Evolutionary conservation across 495 filamentous ascomycete genomes (phyloP).

Genomic region (Neurospora sp.): DNA sequence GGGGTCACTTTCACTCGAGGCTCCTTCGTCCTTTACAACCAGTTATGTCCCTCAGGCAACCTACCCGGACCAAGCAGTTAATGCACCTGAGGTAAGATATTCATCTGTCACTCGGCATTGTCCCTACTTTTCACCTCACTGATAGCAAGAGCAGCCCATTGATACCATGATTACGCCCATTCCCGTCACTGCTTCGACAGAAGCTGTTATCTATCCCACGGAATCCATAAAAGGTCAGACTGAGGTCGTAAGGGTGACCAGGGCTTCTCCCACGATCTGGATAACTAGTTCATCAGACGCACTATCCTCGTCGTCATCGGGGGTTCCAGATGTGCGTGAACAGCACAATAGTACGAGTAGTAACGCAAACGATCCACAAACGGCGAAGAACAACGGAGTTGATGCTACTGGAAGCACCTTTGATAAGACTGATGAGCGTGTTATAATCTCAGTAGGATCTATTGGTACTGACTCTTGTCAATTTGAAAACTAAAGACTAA

Average conservation of each 20-base stretch:
- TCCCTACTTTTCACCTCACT: neutral
- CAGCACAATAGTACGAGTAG: neutral
- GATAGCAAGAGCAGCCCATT: neutral
- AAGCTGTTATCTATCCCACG: neutral
- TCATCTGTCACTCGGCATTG: neutral
- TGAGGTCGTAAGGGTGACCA: neutral
- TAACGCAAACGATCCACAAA: neutral
- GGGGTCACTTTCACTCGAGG: neutral
- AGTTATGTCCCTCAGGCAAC: neutral
- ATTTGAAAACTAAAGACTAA: neutral
- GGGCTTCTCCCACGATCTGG: neutral
- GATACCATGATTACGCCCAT: neutral
- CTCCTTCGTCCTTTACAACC: neutral
- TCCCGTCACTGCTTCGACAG: neutral
- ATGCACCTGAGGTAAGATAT: conserved; percentile 7
- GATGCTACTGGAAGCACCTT: conserved; percentile 10
- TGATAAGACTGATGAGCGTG: conserved; percentile 29
- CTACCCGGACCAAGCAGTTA: neutral
- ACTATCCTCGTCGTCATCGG: neutral
- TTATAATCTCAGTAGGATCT: conserved; percentile 37
- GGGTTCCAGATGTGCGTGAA: neutral
- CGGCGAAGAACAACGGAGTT: neutral
- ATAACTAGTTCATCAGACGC: neutral
- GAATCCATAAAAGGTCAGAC: neutral
- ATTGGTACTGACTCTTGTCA: conserved; percentile 28